Evolutionary conservation across 78 protist genomes (phyloP).

Genomic region (Protostelium mycophagum): DNA sequence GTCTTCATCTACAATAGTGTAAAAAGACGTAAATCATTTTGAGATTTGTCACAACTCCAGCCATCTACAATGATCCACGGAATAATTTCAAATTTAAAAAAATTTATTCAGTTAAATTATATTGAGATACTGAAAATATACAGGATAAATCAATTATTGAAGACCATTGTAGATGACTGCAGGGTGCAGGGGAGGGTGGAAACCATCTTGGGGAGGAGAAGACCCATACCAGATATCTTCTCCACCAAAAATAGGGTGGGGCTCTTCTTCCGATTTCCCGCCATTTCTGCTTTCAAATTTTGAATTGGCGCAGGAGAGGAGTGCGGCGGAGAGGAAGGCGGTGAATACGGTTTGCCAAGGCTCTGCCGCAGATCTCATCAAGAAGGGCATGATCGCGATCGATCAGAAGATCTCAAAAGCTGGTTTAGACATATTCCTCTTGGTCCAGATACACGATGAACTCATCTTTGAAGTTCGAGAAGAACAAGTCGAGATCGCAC

Average conservation of each 20-base stretch:
- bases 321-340: constrained; percentile 22
- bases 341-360: constrained; percentile 65
- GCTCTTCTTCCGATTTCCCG: not conserved
- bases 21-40: too few relatives aligned
- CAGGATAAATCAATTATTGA: not conserved
- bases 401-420: constrained; percentile 4
- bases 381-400: constrained; percentile 51
- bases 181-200: not conserved
- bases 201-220: constrained; percentile 27
- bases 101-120: not conserved
- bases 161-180: not conserved
- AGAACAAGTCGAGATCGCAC: not conserved
- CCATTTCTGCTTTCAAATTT: too few relatives aligned
- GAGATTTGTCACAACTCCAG: too few relatives aligned
- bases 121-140: too few relatives aligned
- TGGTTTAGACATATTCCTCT: not conserved
- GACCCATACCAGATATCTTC: constrained; percentile 14
- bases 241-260: too few relatives aligned
- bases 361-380: constrained; percentile 71
- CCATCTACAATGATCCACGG: too few relatives aligned
- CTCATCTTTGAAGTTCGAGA: constrained; percentile 65
- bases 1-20: not conserved
- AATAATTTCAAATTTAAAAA: too few relatives aligned
- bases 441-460: constrained; percentile 73
- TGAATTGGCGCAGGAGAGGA: not conserved